Conservation (phyloP, 495 filamentous ascomycete genomes). For the Tuber calosporum region DNA sequence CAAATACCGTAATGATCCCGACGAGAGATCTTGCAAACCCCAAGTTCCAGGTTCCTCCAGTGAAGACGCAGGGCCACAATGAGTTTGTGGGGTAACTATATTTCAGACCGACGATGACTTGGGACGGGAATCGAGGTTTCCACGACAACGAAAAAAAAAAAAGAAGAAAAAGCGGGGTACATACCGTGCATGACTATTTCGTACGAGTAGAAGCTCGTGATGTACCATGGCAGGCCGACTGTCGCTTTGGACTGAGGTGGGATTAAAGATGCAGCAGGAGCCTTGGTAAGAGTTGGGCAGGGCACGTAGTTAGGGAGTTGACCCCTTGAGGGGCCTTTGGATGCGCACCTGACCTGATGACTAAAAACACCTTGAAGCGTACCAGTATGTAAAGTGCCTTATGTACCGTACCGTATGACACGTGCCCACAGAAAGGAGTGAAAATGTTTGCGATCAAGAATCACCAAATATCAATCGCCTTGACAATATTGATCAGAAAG, state of each 20-base stretch:
- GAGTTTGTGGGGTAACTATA: not conserved
- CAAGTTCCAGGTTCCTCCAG: slow-evolving; percentile 3
- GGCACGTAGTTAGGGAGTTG: not conserved
- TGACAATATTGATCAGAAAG: not conserved
- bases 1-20: not conserved
- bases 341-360: not conserved
- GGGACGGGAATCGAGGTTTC: not conserved
- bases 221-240: not conserved
- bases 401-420: not conserved
- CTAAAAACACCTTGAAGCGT: not conserved
- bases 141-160: too few species aligned
- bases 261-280: not conserved
- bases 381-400: not conserved
- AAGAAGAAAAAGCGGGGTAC: slow-evolving; percentile 1
- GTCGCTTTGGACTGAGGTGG: not conserved
- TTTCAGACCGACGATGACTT: slow-evolving; percentile 1
- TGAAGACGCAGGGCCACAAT: not conserved
- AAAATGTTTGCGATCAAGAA: not conserved
- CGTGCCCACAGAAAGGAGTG: not conserved
- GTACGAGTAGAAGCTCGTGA: not conserved
- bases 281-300: not conserved
- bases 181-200: not conserved
- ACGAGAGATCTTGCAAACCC: not conserved
- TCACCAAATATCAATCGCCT: not conserved
- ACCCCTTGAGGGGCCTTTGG: not conserved